Percentiles rank a stretch among this genome's conserved stretches.
Conservation (phyloP, 2,329 filamentous ascomycete genomes). For the Chrysoporthe puriensis region DNA sequence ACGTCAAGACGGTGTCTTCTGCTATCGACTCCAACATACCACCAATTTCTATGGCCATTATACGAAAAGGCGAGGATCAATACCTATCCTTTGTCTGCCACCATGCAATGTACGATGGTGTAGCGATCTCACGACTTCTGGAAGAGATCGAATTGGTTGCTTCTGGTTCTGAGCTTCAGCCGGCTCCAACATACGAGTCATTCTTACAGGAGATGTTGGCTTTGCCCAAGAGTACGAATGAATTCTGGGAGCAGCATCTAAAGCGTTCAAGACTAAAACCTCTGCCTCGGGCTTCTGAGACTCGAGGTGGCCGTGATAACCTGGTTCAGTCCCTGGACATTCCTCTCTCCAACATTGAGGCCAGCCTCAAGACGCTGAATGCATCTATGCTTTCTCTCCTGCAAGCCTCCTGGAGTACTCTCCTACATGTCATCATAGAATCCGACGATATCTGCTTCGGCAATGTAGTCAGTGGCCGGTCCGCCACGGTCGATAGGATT, state of each 20-base stretch:
- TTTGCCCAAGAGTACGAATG: slow-evolving; percentile 52
- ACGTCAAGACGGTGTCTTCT: slow-evolving; percentile 44
- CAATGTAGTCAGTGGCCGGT: slow-evolving; percentile 80
- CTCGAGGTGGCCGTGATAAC: slow-evolving; percentile 10
- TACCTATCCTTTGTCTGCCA: slow-evolving; percentile 63
- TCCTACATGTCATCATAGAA: slow-evolving; percentile 60
- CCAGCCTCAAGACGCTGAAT: slow-evolving; percentile 54
- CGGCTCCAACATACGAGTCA: slow-evolving; percentile 58
- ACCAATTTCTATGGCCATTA: slow-evolving; percentile 50
- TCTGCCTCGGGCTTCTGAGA: slow-evolving; percentile 6
- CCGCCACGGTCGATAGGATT: slow-evolving; percentile 65
- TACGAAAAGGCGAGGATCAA: slow-evolving; percentile 37
- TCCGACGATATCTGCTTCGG: slow-evolving; percentile 80
- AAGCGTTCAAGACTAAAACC: slow-evolving; percentile 47
- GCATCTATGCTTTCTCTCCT: slow-evolving; percentile 68
- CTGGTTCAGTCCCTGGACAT: slow-evolving; percentile 38
- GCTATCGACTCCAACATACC: slow-evolving; percentile 49
- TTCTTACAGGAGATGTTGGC: slow-evolving; percentile 66
- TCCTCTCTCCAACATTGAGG: slow-evolving; percentile 51
- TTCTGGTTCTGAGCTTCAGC: slow-evolving; percentile 47
- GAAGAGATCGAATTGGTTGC: slow-evolving; percentile 69
- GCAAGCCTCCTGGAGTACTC: slow-evolving; percentile 73
- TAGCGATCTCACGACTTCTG: slow-evolving; percentile 72
- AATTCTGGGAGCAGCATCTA: slow-evolving; percentile 69
- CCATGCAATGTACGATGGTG: slow-evolving; percentile 86